These are phyloP conservation scores for Yamadazyma laniorum DNA, from an alignment of 805 yeast species.

Conservation along the genomic window DNA sequence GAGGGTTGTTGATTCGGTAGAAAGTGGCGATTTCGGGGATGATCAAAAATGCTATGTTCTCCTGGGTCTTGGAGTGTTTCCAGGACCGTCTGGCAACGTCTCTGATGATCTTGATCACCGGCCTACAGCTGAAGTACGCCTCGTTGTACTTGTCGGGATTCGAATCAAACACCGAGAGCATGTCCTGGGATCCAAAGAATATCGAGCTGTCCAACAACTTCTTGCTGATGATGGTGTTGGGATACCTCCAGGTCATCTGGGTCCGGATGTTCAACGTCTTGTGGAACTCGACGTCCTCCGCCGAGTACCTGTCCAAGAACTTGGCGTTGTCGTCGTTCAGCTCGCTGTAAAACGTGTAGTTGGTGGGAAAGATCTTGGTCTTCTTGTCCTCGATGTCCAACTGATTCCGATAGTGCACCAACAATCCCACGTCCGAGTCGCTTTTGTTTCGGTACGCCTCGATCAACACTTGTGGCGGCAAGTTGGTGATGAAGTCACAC, in stretches of 20 bases:
- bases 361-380: slow-evolving; percentile 51
- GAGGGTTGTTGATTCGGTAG: slow-evolving; percentile 72
- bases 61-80: slow-evolving; percentile 63
- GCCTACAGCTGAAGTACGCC: slow-evolving; percentile 41
- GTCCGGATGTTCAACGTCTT: slow-evolving; percentile 77
- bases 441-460: slow-evolving; percentile 78
- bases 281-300: slow-evolving; percentile 64
- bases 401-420: slow-evolving; percentile 71
- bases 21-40: slow-evolving; percentile 70
- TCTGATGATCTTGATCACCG: slow-evolving; percentile 69
- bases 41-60: slow-evolving; percentile 65
- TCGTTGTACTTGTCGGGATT: slow-evolving; percentile 33
- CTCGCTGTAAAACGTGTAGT: slow-evolving; percentile 65
- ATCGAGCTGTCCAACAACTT: slow-evolving; percentile 73
- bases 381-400: slow-evolving; percentile 80
- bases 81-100: slow-evolving; percentile 91
- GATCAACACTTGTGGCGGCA: slow-evolving; percentile 84
- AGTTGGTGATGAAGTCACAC: slow-evolving; percentile 89
- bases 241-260: slow-evolving; percentile 86
- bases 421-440: slow-evolving; percentile 66
- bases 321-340: slow-evolving; percentile 40
- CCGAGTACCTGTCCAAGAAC: slow-evolving; percentile 70
- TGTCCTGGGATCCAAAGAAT: slow-evolving; percentile 40
- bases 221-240: slow-evolving; percentile 74
- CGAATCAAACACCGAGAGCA: slow-evolving; percentile 49